Conservation (phyloP, 768 basidiomycete species). For the Melanogaster broomeanus region DNA sequence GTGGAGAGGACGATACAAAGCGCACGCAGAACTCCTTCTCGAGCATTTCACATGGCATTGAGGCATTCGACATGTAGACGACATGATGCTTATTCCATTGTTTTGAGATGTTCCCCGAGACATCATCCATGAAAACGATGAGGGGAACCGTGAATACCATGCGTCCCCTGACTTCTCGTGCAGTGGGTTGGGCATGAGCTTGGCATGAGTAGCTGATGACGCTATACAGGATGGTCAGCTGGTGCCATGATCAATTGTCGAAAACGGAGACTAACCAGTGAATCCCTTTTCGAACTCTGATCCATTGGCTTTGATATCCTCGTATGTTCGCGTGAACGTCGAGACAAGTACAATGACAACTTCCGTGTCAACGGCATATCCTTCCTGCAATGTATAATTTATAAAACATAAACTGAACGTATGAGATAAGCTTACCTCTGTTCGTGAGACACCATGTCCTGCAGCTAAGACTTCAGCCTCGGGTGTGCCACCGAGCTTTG, state of each 20-base stretch:
- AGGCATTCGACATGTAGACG: constrained; percentile 34
- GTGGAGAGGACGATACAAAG: constrained; percentile 35
- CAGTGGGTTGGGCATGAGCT: constrained; percentile 24
- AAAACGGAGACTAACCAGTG: background rate
- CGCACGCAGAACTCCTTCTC: constrained; percentile 33
- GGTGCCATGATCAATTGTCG: background rate
- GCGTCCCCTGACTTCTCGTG: constrained; percentile 13
- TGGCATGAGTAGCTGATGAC: background rate
- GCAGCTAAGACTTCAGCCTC: constrained; percentile 3
- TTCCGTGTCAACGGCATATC: constrained; percentile 9
- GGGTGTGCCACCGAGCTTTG: background rate
- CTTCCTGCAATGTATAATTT: constrained; percentile 5
- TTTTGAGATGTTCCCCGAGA: constrained; percentile 37
- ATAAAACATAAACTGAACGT: background rate
- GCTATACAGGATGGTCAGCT: background rate
- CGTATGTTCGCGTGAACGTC: constrained; percentile 11
- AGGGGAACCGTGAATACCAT: constrained; percentile 25
- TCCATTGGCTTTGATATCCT: constrained; percentile 7
- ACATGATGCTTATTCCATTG: constrained; percentile 41
- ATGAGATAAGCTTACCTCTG: background rate
- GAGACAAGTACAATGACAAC: background rate
- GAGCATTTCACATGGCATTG: constrained; percentile 27
- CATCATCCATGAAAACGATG: constrained; percentile 37
- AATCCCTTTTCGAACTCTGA: background rate
- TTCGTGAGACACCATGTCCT: constrained; percentile 4